Base-by-base conservation (phyloP, 106 monocot genomes). In the Allium fistulosum region DNA sequence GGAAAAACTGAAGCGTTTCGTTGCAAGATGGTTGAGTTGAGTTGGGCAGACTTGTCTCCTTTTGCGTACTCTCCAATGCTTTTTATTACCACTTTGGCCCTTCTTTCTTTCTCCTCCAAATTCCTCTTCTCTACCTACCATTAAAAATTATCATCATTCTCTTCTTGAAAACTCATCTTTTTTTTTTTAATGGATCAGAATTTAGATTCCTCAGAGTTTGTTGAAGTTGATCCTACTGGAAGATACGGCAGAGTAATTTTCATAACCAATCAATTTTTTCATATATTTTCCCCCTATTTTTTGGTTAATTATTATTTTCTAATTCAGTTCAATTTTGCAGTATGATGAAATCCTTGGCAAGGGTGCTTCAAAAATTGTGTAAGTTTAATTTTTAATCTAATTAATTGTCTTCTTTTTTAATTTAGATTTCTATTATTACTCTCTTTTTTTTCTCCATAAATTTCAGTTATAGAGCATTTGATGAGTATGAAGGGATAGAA, bases 341-440 rank as follows among this genome's bases (percentile, higher is more conserved):
- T 84, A 80, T 58, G 56, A 74, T 51, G 84, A 84, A 52, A 74
- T 84, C 6, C 62, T 84, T 14, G 80, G 84, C 63, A 84, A 70
- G 62, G 84, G 84, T 6, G 48, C 80, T 46, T 84, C 55, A 48
- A 84, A 84, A 62, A 84, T 59, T 15, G 80, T 84, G 84, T 84
- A 84, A 14, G 71, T 9, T 70, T 58, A 16, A 11, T 6, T 1
- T 10, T 5, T 53, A 37, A 37, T 37, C 37, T 37, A 37, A 37
- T 37, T 37, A 37, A 5, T 37, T 37, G 37, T 37, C 5, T 37
- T 37, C 37, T 37, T 37, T 37, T 37, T 37, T 37, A 37, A 2
- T 37, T 37, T 2, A 37, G 37, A 37, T 0, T 37, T 37, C 0
- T 4, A 37, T 37, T 37, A 37, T 37, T 37, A 37, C 37, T 37